Base-by-base conservation (phyloP, 345 rosid genomes). In the Conringia planisiliqua region DNA sequence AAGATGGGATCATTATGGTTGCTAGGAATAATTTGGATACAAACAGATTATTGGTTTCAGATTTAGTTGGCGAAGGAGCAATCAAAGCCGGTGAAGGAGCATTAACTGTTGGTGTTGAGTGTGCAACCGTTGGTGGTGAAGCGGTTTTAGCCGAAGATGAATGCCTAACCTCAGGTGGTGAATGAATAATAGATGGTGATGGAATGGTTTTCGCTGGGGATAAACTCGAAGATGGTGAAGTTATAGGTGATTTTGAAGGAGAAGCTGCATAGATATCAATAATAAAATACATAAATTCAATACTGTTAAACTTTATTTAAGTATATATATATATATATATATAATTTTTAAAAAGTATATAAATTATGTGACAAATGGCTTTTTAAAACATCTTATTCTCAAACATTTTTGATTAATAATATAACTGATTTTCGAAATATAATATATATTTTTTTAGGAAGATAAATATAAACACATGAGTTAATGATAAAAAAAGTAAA, bases 1-100 rank as follows among this genome's bases (percentile, higher is more conserved):
- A 62, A 39, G 76, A 72, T 51, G 62, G 51, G 29, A 52, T n/a
- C 4, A 52, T 39, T 33, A 29, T 9, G 59, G 7, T 40, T 0
- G n/a, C n/a, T 39, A 51, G 2, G 24, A 62, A 40, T n/a, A 39
- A 33, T 51, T 40, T 72, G 3, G 76, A 51, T 18, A 14, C 13
- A 6, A 16, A 40, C 35, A 62, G 9, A 3, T 29, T 72, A 14
- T 10, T 33, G 6, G 33, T 2, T 29, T 35, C 26, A 29, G 70
- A 72, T 39, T 7, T 39, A 39, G 70, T 40, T 6, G 76, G 76
- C 42, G 68, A 7, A 0, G 60, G 75, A 11, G 74, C 62, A 43
- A 18, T 17, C 43, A 33, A 9, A 1, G 65, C 4, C 0, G 48
- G 66, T 24, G 66, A 24, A 0, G 22, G 17, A 62, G 51, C 36